Percentiles rank a stretch among this genome's conserved stretches.
These are phyloP conservation scores for Castanea sativa DNA, from an alignment of 306 rosid genomes.

Conservation along the genomic window DNA sequence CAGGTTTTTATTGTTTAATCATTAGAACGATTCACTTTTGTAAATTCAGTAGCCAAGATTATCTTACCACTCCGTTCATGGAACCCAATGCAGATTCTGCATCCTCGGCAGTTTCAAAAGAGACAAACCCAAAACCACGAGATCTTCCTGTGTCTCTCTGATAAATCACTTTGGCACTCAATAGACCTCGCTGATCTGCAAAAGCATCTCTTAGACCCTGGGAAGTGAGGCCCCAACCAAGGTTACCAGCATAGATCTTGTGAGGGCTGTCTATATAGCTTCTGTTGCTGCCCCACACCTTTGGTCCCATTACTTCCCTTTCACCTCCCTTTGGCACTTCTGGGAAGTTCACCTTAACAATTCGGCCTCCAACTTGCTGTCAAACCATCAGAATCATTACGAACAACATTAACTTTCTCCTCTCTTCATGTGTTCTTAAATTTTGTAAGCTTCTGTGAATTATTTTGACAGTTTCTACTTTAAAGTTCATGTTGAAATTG, in stretches of 20 bases:
- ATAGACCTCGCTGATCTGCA: constrained; percentile 67
- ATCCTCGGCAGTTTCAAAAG: constrained; percentile 68
- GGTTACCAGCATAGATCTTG: constrained; percentile 90
- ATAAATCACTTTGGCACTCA: constrained; percentile 83
- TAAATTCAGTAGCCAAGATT: constrained; percentile 12
- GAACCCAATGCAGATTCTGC: constrained; percentile 54
- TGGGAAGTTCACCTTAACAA: constrained; percentile 79
- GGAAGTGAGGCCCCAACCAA: constrained; percentile 78
- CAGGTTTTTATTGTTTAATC: neutral
- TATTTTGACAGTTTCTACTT: no score
- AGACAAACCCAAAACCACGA: constrained; percentile 82
- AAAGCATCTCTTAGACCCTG: constrained; percentile 75
- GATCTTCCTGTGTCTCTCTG: constrained; percentile 77
- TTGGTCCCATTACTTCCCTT: constrained; percentile 70
- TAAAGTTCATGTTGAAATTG: no score
- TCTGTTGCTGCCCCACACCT: constrained; percentile 43
- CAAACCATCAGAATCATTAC: constrained; percentile 25
- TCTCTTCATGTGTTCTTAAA: no score
- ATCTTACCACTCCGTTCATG: constrained; percentile 88
- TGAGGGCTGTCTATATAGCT: constrained; percentile 81
- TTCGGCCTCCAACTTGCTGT: constrained; percentile 88
- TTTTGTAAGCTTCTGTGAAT: no score
- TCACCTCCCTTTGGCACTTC: constrained; percentile 96
- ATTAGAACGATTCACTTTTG: neutral
- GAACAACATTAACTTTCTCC: constrained; percentile 5